A percentile compares a stretch with the other conserved stretches of the same genome.
Conservation (phyloP, 2,329 filamentous ascomycete genomes). For the Cercospora sojina region DNA sequence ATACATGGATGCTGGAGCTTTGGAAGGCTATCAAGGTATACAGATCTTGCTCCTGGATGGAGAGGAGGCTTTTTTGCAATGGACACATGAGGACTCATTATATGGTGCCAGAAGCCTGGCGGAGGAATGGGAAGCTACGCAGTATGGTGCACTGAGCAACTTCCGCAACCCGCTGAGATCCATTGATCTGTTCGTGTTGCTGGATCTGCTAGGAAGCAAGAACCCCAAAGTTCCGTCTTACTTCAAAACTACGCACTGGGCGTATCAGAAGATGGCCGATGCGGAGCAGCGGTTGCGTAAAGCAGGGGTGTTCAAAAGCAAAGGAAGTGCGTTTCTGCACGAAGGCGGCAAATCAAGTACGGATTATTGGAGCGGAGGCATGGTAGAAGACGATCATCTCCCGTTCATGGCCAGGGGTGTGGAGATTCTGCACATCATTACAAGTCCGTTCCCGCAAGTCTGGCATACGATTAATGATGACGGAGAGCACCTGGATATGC, state of each 20-base stretch:
- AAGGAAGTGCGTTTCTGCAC: conserved; percentile 57
- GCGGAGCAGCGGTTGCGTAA: conserved; percentile 72
- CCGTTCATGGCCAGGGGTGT: conserved; percentile 88
- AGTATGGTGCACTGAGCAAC: conserved; percentile 69
- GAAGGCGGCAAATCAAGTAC: conserved; percentile 57
- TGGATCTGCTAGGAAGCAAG: conserved; percentile 77
- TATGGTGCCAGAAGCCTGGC: conserved; percentile 82
- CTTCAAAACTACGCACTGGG: conserved; percentile 90
- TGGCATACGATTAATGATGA: conserved; percentile 89
- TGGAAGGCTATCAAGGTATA: conserved; percentile 77
- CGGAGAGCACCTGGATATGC: conserved; percentile 75
- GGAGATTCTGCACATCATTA: conserved; percentile 85
- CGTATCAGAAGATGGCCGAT: conserved; percentile 72
- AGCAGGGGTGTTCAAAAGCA: conserved; percentile 64
- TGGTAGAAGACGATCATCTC: conserved; percentile 77
- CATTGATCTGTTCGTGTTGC: conserved; percentile 85
- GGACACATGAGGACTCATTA: conserved; percentile 78
- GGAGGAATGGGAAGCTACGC: conserved; percentile 71
- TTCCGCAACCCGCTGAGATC: conserved; percentile 72
- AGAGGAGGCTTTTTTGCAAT: conserved; percentile 83
- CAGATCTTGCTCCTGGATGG: conserved; percentile 91
- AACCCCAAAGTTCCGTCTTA: conserved; percentile 76
- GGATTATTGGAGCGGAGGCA: conserved; percentile 52
- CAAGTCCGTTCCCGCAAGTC: conserved; percentile 73
- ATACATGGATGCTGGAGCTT: conserved; percentile 39